These are phyloP conservation scores for Hygrocybe coccinea DNA, from an alignment of 768 basidiomycete species.

Conservation along the genomic window DNA sequence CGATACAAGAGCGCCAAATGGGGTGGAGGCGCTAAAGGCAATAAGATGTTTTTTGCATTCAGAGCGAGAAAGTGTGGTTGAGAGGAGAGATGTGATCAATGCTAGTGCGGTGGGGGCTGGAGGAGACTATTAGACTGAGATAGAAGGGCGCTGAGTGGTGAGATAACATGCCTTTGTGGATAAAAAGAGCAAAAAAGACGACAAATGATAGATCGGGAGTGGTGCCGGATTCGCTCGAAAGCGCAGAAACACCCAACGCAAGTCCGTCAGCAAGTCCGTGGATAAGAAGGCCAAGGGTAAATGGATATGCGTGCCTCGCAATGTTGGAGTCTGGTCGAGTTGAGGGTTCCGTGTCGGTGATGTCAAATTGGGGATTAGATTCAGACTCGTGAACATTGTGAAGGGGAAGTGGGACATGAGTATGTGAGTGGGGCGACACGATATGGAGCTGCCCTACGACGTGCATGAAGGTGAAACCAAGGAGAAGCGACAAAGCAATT, in stretches of 20 bases:
- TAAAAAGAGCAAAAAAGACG: slow-evolving; percentile 83
- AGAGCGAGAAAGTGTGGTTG: slow-evolving; percentile 59
- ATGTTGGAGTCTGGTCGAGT: slow-evolving; percentile 15
- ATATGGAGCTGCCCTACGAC: slow-evolving; percentile 66
- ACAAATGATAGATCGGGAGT: slow-evolving; percentile 62
- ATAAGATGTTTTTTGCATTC: slow-evolving; percentile 72
- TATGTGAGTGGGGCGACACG: slow-evolving; percentile 47
- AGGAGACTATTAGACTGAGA: not conserved
- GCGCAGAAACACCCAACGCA: slow-evolving; percentile 76
- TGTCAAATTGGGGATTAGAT: slow-evolving; percentile 48
- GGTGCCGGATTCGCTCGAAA: slow-evolving; percentile 31
- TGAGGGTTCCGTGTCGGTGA: slow-evolving; percentile 15
- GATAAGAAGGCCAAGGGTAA: slow-evolving; percentile 81
- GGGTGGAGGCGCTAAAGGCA: slow-evolving; percentile 81
- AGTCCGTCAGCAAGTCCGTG: slow-evolving; percentile 92
- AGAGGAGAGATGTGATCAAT: slow-evolving; percentile 78
- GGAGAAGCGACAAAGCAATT: slow-evolving; percentile 59
- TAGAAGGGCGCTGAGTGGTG: not conserved
- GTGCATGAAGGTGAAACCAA: slow-evolving; percentile 63
- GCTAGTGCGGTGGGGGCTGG: slow-evolving; percentile 89
- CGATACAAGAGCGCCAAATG: slow-evolving; percentile 72
- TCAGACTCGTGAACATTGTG: slow-evolving; percentile 47
- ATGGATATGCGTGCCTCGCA: slow-evolving; percentile 48
- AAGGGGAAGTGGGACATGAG: slow-evolving; percentile 26
- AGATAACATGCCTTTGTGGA: slow-evolving; percentile 72